Percentiles rank a stretch among this genome's conserved stretches.
Evolutionary conservation across 2,329 filamentous ascomycete species (phyloP).

Genomic region (Colletotrichum sp.): DNA sequence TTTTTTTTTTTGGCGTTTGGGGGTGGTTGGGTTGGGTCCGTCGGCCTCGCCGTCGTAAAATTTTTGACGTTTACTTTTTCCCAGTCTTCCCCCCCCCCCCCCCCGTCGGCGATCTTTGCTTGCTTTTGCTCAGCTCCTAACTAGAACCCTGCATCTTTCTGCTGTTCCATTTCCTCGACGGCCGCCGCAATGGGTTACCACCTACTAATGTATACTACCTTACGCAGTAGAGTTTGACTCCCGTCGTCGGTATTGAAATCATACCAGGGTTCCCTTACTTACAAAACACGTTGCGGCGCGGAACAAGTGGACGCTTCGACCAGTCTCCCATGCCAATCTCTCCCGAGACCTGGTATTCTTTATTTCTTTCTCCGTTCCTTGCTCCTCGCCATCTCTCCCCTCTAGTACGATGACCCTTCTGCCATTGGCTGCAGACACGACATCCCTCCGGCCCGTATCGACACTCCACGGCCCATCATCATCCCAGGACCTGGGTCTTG

Average conservation of each 20-base stretch:
- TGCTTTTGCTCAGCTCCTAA: not conserved
- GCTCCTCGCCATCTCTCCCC: not conserved
- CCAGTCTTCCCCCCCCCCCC: not conserved
- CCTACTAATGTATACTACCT: not conserved
- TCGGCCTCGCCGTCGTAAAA: too few relatives aligned
- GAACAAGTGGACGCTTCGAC: not conserved
- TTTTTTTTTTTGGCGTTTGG: too few relatives aligned
- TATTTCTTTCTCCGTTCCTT: not conserved
- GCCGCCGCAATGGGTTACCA: not conserved
- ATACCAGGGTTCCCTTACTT: not conserved
- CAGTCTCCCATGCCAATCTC: not conserved
- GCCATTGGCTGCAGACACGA: not conserved
- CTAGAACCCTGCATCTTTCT: not conserved
- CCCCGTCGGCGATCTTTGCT: not conserved
- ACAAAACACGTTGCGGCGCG: not conserved
- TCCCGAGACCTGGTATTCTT: not conserved
- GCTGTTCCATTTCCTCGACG: not conserved
- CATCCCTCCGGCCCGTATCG: not conserved
- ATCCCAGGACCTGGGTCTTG: not conserved
- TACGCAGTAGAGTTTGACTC: not conserved
- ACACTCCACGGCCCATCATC: not conserved
- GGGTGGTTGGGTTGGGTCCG: too few relatives aligned
- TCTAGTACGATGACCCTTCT: not conserved
- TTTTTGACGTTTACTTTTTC: too few relatives aligned
- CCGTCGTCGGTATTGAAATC: not conserved